These are phyloP conservation scores for Fusarium pilosicola DNA, from an alignment of 2,329 filamentous ascomycete genomes.

Conservation along the genomic window DNA sequence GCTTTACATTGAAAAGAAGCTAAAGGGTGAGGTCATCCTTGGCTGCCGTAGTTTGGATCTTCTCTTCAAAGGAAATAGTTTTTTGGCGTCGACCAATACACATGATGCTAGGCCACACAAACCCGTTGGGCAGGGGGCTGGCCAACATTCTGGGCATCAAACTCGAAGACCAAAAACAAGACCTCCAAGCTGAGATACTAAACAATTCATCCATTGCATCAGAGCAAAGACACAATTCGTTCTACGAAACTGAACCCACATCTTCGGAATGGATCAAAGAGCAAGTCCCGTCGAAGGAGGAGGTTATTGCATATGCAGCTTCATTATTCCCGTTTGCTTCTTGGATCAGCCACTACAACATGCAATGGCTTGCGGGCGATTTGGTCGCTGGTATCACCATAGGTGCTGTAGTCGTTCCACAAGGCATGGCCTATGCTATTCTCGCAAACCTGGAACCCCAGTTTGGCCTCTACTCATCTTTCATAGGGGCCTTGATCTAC, in stretches of 20 bases:
- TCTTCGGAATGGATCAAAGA: constrained; percentile 76
- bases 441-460: constrained; percentile 83
- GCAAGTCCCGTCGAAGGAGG: constrained; percentile 66
- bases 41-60: neutral
- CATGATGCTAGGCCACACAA: constrained; percentile 43
- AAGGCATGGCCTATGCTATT: constrained; percentile 94
- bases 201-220: constrained; percentile 85
- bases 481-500: constrained; percentile 94
- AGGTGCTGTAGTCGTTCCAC: constrained; percentile 83
- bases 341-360: constrained; percentile 93
- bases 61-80: neutral
- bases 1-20: neutral
- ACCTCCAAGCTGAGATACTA: constrained; percentile 68
- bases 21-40: neutral
- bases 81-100: neutral
- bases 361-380: constrained; percentile 89
- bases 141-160: constrained; percentile 88
- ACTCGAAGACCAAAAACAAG: constrained; percentile 65
- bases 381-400: constrained; percentile 77
- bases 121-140: constrained; percentile 75
- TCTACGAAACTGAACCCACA: constrained; percentile 84
- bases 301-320: constrained; percentile 69
- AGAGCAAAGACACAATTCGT: constrained; percentile 76
- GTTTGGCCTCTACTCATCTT: constrained; percentile 87
- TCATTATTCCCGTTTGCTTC: constrained; percentile 86